phyloP scores from a whole-genome alignment of 1,139 yeast species.

The Blastobotrys petasosporus region DNA sequence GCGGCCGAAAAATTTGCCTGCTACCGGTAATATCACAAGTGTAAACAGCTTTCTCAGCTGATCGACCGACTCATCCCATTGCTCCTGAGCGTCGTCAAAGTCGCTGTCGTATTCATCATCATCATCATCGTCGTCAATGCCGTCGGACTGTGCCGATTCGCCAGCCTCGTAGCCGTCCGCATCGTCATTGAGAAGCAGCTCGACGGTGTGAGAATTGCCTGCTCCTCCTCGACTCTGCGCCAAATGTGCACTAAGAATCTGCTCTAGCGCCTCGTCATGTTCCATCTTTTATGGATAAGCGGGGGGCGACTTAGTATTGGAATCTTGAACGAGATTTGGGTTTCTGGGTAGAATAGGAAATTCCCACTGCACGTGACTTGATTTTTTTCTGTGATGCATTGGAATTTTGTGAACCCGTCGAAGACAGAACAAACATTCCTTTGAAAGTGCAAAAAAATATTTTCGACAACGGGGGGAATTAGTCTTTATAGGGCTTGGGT shows the following conservation, averaged over 20 bases:
- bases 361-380: too few relatives aligned
- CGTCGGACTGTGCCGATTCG: not conserved
- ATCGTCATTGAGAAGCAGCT: too few relatives aligned
- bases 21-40: conserved; percentile 57
- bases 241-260: not conserved
- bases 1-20: conserved; percentile 69
- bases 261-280: not conserved
- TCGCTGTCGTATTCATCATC: conserved; percentile 14
- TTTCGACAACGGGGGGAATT: too few relatives aligned
- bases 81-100: conserved; percentile 51
- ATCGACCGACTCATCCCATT: conserved; percentile 72
- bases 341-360: too few relatives aligned
- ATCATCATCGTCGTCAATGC: not conserved
- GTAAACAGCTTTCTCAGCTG: conserved; percentile 55
- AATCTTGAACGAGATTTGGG: too few relatives aligned
- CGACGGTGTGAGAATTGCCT: too few relatives aligned
- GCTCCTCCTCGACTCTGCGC: not conserved
- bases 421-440: too few relatives aligned
- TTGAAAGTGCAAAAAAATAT: too few relatives aligned
- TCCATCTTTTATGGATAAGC: not conserved
- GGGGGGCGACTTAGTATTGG: too few relatives aligned
- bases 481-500: too few relatives aligned
- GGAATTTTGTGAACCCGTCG: too few relatives aligned
- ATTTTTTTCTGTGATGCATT: too few relatives aligned
- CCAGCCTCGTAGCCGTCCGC: not conserved